Evolutionary conservation across 2,329 filamentous ascomycete genomes (phyloP), one percentile per base, ranked within the genome.

Genomic region (Orbilia javanica): DNA sequence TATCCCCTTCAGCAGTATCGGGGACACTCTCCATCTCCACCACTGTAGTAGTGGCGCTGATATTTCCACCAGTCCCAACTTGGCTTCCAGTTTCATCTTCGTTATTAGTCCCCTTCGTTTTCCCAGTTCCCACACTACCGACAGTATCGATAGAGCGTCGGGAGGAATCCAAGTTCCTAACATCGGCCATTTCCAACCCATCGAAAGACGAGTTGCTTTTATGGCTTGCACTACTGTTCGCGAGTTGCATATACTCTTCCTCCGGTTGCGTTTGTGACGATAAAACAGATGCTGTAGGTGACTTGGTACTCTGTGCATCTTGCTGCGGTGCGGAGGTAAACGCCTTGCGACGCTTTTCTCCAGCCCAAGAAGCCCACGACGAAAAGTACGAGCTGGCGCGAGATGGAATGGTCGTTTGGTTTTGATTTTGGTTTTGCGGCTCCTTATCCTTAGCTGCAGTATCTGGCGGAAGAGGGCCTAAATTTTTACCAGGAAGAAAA

Each of bases 281-380:
- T 29, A 66, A 39, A 6, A 70, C 22, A 13, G 73, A 78, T 48
- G 42, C 46, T 1, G 67, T 67, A 1, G 74, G 74, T 25, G 74
- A 78, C 27, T 64, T 78, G 4, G 42, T 10, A 27, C 67, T 68
- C 36, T 44, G 50, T 4, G 67, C 36, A 25, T 78, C 67, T n/a
- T 52, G 34, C 20, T 60, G 55, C 34, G 66, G 60, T 8, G 31
- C 46, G 5, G 50, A 29, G 0, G 72, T 62, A 7, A 81, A 80
- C 25, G 79, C 87, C 82, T 86, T 85, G 82, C 91, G 92, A 79
- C 91, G 87, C 85, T 94, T 95, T 85, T 96, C 92, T 62, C 90
- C 90, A 1, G 90, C 90, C 90, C 90, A 92, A 0, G 86, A 84
- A 0, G 90, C 89, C 90, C 90, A 92, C 81, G 89, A 91, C 44